Percentiles rank a stretch among this genome's conserved stretches.
Conservation (phyloP, 2,329 filamentous ascomycete genomes). For the Pezicula radicicola region DNA sequence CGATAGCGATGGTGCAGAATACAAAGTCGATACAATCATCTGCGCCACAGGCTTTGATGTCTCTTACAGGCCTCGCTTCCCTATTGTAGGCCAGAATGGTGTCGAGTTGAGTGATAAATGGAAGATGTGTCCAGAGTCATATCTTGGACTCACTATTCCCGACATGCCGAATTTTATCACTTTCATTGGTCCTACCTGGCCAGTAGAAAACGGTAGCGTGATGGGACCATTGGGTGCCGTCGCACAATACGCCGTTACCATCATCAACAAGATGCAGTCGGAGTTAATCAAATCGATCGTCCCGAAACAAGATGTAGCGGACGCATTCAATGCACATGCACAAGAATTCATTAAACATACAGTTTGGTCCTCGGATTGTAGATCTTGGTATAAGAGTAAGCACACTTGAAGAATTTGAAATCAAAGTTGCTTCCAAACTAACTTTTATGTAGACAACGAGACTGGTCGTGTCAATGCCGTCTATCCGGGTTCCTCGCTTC, state of each 20-base stretch:
- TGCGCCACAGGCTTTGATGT: slow-evolving; percentile 33
- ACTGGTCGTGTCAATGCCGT: slow-evolving; percentile 43
- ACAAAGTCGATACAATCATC: slow-evolving; percentile 33
- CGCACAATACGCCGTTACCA: slow-evolving; percentile 18
- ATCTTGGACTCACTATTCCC: slow-evolving; percentile 21
- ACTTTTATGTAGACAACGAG: slow-evolving; percentile 31
- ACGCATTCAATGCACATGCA: slow-evolving; percentile 48
- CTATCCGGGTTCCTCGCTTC: slow-evolving; percentile 47
- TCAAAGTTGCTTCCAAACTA: not conserved
- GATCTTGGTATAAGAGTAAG: slow-evolving; percentile 23
- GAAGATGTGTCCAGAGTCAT: slow-evolving; percentile 25
- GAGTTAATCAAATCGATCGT: slow-evolving; percentile 45
- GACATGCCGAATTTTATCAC: slow-evolving; percentile 24
- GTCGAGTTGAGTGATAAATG: slow-evolving; percentile 21
- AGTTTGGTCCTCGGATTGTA: slow-evolving; percentile 41
- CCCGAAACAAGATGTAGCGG: slow-evolving; percentile 43
- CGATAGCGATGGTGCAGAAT: slow-evolving; percentile 31
- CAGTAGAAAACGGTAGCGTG: slow-evolving; percentile 22
- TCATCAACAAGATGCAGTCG: slow-evolving; percentile 35
- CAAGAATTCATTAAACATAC: slow-evolving; percentile 50
- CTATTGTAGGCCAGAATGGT: slow-evolving; percentile 20
- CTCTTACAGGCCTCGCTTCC: slow-evolving; percentile 22
- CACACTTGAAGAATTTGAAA: not conserved
- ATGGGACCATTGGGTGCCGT: slow-evolving; percentile 16
- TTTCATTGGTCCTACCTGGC: slow-evolving; percentile 24